A percentile compares a stretch with the other conserved stretches of the same genome.
These are phyloP conservation scores for Neurospora sp. DNA, from an alignment of 495 filamentous ascomycete species.

Conservation along the genomic window DNA sequence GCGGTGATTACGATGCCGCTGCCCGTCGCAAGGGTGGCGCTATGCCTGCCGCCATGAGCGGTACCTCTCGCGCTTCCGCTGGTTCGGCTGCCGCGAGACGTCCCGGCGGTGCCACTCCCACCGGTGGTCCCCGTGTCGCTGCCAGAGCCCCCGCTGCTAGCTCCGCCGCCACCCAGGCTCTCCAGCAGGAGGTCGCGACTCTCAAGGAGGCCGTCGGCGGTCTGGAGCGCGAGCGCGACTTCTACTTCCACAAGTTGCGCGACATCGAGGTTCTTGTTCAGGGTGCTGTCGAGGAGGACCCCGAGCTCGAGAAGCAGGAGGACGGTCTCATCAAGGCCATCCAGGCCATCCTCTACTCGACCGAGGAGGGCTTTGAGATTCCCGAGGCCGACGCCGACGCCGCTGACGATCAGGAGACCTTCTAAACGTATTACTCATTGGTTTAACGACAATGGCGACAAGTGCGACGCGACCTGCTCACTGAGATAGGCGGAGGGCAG, in stretches of 20 bases:
- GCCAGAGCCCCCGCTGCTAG: constrained; percentile 36
- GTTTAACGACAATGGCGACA: background rate
- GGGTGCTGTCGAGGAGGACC: constrained; percentile 79
- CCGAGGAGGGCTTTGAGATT: constrained; percentile 85
- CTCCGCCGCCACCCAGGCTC: constrained; percentile 49
- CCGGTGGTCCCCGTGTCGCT: constrained; percentile 43
- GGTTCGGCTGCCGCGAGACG: constrained; percentile 37
- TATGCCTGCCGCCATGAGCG: constrained; percentile 32
- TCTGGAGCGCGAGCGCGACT: constrained; percentile 88
- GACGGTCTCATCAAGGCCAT: constrained; percentile 86
- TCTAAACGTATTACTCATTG: constrained; percentile 32
- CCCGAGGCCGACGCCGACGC: constrained; percentile 58
- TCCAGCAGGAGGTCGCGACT: constrained; percentile 70
- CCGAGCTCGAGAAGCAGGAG: constrained; percentile 85
- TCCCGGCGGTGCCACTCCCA: constrained; percentile 64
- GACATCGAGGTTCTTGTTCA: constrained; percentile 94
- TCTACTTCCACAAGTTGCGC: constrained; percentile 96
- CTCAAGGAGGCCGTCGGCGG: constrained; percentile 82
- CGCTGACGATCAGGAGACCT: constrained; percentile 65
- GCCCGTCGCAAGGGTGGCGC: constrained; percentile 70
- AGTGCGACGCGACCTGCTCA: background rate
- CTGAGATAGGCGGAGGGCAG: background rate
- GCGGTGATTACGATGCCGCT: constrained; percentile 90
- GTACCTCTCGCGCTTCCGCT: constrained; percentile 35
- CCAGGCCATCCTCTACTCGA: constrained; percentile 93